Base-by-base conservation (phyloP, 306 rosid species). In the Styphnolobium japonicum region DNA sequence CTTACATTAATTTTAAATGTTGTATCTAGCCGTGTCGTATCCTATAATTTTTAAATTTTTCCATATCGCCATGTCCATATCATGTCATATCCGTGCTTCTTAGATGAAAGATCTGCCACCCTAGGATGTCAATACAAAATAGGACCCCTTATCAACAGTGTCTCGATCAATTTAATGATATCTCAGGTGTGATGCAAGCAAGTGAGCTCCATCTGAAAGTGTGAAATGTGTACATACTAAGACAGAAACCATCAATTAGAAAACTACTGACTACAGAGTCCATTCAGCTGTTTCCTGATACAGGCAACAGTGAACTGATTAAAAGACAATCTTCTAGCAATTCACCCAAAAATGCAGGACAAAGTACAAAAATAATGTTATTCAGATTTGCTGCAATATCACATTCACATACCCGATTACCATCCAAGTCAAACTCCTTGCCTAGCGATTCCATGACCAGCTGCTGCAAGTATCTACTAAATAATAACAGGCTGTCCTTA, bases 401-500 rank as follows among this genome's bases (percentile, higher is more conserved):
- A 64, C 33, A 72, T 36, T 36, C 8, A 53, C 81, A 75, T 91
- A 95, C 99, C 94, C 94, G 88, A 86, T 95, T 91, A 45, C 99
- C 99, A 33, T 93, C 94, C 84, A 95, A 93, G 90, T 95, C 99
- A 86, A 90, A 95, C 89, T 95, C 99, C 81, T 95, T 95, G 80
- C 99, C 99, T 74, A 95, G 82, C 63, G 99, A 95, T 88, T 95
- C 99, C 99, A 95, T 95, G 84, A 95, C 99, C 82, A 95, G 80
- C 86, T 95, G 99, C 84, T 95, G 99, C 85, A 95, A 87, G 89
- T 95, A 95, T 64, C 99, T 89, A 83, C 98, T 95, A 72, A 95
- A 93, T 80, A 95, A 85, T 81, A 95, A 71, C 63, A 95, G 81
- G 87, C 97, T 91, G 75, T 95, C 99, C 86, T 95, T 95, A 76